These are phyloP conservation scores for Phtheirospermum japonicum DNA, from an alignment of 257 asterid species.

Conservation along the genomic window DNA sequence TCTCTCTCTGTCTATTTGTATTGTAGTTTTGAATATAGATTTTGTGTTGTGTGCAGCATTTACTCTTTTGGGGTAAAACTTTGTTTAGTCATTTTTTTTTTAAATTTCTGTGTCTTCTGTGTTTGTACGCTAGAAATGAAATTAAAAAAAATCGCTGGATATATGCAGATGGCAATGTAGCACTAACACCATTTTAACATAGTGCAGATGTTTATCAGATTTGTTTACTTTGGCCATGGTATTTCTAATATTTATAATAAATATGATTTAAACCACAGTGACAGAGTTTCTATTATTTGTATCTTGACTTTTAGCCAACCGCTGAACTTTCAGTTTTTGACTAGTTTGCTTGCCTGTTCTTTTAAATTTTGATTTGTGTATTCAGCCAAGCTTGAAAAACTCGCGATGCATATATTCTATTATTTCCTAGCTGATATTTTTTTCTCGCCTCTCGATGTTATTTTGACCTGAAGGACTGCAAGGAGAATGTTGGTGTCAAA, in stretches of 20 bases:
- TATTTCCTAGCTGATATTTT: too few species aligned
- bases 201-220: not conserved
- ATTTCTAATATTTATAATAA: not conserved
- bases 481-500: slow-evolving; percentile 36
- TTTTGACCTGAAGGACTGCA: slow-evolving; percentile 51
- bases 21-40: not conserved
- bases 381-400: not conserved
- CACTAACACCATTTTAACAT: not conserved
- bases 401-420: too few species aligned
- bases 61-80: not conserved
- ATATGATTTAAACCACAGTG: too few species aligned
- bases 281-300: not conserved
- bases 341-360: not conserved
- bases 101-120: not conserved
- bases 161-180: not conserved
- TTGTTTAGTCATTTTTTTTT: not conserved
- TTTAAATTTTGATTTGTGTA: not conserved
- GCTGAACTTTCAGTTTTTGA: not conserved
- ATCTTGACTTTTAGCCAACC: not conserved
- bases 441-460: slow-evolving; percentile 9
- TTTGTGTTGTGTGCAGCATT: not conserved
- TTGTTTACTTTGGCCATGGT: slow-evolving; percentile 6
- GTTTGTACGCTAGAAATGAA: too few species aligned
- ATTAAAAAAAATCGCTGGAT: not conserved
- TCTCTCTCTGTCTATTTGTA: not conserved